These are phyloP conservation scores for Leptographium wingfieldii DNA, from an alignment of 2,329 filamentous ascomycete genomes.

Conservation along the genomic window DNA sequence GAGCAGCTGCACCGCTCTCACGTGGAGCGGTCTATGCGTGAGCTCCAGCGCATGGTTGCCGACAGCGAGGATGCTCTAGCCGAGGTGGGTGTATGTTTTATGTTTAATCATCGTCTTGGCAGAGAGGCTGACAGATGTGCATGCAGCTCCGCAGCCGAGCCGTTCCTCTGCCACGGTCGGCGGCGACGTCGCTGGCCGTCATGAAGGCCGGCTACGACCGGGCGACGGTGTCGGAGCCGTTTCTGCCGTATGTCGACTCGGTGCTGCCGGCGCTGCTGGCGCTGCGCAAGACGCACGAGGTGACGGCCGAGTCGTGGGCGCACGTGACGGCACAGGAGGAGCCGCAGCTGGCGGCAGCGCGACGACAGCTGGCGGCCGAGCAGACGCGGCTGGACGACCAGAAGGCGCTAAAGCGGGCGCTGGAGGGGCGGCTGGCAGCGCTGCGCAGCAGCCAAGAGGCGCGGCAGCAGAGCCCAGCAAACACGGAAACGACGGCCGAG, in stretches of 20 bases:
- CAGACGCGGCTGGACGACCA: constrained; percentile 40
- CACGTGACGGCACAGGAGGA: constrained; percentile 36
- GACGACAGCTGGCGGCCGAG: constrained; percentile 37
- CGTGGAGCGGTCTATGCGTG: constrained; percentile 54
- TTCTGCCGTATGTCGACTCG: constrained; percentile 54
- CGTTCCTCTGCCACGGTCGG: constrained; percentile 6
- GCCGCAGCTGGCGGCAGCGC: constrained; percentile 23
- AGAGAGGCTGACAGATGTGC: background rate
- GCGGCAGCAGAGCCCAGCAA: constrained; percentile 21
- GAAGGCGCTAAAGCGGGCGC: constrained; percentile 37
- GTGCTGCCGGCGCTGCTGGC: constrained; percentile 60
- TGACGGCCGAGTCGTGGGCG: constrained; percentile 49
- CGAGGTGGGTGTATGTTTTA: constrained; percentile 22
- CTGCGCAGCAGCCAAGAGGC: constrained; percentile 45
- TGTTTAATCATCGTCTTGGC: no score
- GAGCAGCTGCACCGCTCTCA: constrained; percentile 34
- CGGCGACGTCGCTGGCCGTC: constrained; percentile 27
- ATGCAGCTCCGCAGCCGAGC: constrained; percentile 12
- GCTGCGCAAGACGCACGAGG: constrained; percentile 51
- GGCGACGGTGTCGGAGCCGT: constrained; percentile 47
- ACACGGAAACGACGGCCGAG: constrained; percentile 31
- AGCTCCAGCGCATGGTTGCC: constrained; percentile 46
- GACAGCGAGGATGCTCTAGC: constrained; percentile 39
- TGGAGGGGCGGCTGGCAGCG: constrained; percentile 43
- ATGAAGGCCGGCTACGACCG: constrained; percentile 55